Base-by-base conservation (phyloP, 306 rosid species). In the Oxytropis ochrocephala region DNA sequence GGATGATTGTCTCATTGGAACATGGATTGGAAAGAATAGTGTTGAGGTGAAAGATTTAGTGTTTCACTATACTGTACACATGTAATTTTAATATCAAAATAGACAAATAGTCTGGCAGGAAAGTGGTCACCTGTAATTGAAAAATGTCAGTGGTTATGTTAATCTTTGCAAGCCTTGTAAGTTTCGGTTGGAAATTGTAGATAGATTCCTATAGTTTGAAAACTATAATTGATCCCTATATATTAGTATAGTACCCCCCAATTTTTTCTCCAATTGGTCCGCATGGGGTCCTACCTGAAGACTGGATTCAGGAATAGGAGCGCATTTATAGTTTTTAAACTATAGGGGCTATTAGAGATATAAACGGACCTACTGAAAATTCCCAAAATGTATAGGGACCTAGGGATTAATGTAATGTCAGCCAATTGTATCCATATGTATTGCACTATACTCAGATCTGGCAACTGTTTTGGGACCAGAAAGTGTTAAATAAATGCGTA, bases 1-100 rank as follows among this genome's bases (percentile, higher is more conserved):
- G 76, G 99, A 95, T 36, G 99, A 95, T 42, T 68, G 81, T 74
- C 91, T 95, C 41, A 64, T 87, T 55, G 96, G 95, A 83, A 91
- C 93, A 56, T 95, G 99, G 99, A 80, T 91, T 68, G 99, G 99
- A 64, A 89, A 83, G 75, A 85, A 39, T 55, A 95, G 99, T 18
- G 84, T 86, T 72, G 97, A 95, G 97, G 99, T 95, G 84, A 75
- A 67, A 68, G 48, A 74, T 73, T 29, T 67, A 53, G 63, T 27
- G 53, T 63, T 70, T 42, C 47, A 17, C 69, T 70, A 21, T 46
- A 57, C 32, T 39, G 50, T 39, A 41, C 30, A 35, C 11, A 32
- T 41, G 41, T 70, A 43, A 51, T 61, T 69, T 64, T 30, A 70
- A 44, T 78, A 13, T 51, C 51, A 82, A 51, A 48, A 17, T 43